Base-by-base conservation (phyloP, 345 rosid genomes). In the Pistacia atlantica region DNA sequence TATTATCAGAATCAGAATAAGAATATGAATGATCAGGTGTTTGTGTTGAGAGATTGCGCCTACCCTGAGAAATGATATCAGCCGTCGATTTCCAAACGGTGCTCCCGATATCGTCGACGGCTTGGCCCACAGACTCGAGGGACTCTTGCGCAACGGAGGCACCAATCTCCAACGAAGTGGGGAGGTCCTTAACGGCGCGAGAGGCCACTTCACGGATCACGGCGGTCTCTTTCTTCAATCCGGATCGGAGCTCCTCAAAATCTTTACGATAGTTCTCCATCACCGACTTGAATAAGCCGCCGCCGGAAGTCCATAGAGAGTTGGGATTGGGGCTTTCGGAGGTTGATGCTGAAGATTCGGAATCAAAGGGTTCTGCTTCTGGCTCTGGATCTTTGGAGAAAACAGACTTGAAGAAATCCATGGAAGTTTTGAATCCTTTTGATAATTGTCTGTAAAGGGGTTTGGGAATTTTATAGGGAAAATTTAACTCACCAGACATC, bases 351-450 rank as follows among this genome's bases (percentile, higher is more conserved):
- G 42, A 38, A 8, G 46, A 5, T 42, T 5, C 8, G 46, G 89
- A 73, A 45, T 78, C 86, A 20, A 86, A 78, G 11, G 84, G 88
- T 6, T 83, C 52, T 14, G 80, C 69, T 16, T 85, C 87, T 33
- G 84, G 87, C 4, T 82, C 52, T 14, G 80, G 69, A 22, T 85
- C 87, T 28, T 87, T 88, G 45, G 90, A 75, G 82, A 92, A 82
- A 42, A 88, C 89, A 28, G 95, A 85, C 75, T 86, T 87, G 84
- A 92, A 88, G 89, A 94, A 90, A 88, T 94, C 80, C 98, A 94
- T 94, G 3, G 67, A 18, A 20, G 38, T 25, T 61, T 38, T 18
- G 60, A 67, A 22, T 31, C 28, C 14, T 65, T 65, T 65, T 65
- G 67, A 35, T n/a, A 1, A 54, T 13, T 16, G 7, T 54, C 5